These are phyloP conservation scores for Scenedesmus sp. DNA, from an alignment of 163 green algal species.

Conservation along the genomic window DNA sequence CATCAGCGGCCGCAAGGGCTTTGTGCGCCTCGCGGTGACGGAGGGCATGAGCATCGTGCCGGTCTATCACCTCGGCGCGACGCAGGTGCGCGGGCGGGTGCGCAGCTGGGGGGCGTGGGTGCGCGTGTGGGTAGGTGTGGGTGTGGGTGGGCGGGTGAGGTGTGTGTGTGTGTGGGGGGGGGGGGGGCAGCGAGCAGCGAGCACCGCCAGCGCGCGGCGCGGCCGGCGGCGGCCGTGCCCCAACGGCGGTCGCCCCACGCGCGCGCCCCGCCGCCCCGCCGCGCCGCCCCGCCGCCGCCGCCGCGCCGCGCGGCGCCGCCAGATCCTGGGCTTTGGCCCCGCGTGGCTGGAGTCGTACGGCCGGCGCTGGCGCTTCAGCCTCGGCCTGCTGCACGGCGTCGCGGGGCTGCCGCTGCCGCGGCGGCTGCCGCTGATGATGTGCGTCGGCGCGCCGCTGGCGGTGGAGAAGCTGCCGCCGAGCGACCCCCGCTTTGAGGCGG, in stretches of 20 bases:
- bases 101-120: no score
- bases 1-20: conserved; percentile 54
- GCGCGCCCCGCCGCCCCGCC: no score
- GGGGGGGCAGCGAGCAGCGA: no score
- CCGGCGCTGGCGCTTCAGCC: conserved; percentile 21
- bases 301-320: no score
- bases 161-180: no score
- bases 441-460: conserved; percentile 26
- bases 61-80: conserved; percentile 68
- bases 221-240: no score
- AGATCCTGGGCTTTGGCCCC: neutral
- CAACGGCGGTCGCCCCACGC: no score
- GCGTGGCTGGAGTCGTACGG: conserved; percentile 18
- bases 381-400: conserved; percentile 38
- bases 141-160: neutral
- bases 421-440: conserved; percentile 31
- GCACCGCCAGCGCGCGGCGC: no score
- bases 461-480: conserved; percentile 2
- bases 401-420: conserved; percentile 14
- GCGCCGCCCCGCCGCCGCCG: no score
- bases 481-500: conserved; percentile 30
- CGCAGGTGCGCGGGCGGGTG: conserved; percentile 23
- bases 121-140: no score
- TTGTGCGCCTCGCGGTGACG: conserved; percentile 59
- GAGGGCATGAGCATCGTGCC: conserved; percentile 57